Conservation (phyloP, 164 flowering plant species). For the Vitis vinifera region DNA sequence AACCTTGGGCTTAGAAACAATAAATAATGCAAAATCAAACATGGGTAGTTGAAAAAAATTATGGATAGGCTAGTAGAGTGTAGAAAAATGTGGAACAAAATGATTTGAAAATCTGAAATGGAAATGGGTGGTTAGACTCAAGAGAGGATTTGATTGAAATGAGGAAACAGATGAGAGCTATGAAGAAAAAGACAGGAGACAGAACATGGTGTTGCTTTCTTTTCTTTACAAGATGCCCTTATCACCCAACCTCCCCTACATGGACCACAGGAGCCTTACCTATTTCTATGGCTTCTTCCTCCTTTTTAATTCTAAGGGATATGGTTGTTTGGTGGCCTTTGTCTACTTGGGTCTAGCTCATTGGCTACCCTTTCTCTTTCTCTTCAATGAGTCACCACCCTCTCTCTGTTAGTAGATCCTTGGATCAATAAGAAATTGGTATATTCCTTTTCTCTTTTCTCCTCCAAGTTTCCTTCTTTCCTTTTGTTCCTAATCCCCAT, state of each 20-base stretch:
- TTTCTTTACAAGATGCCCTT: slow-evolving; percentile 6
- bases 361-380: neutral
- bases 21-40: too few relatives aligned
- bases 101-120: neutral
- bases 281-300: slow-evolving; percentile 10
- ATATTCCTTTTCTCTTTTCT: too few relatives aligned
- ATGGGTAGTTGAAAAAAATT: too few relatives aligned
- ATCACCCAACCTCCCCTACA: neutral
- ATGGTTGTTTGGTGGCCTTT: neutral
- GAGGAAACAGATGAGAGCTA: neutral
- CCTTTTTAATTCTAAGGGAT: neutral
- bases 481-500: too few relatives aligned
- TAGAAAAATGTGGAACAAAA: neutral
- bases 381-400: too few relatives aligned
- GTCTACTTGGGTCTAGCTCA: neutral
- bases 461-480: too few relatives aligned
- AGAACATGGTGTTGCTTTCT: slow-evolving; percentile 30
- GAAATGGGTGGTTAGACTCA: neutral
- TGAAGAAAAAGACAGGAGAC: slow-evolving; percentile 9
- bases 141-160: neutral
- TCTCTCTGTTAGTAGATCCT: too few relatives aligned
- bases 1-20: too few relatives aligned
- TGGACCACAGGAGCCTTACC: slow-evolving; percentile 15
- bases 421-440: too few relatives aligned
- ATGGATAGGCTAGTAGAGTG: too few relatives aligned